Evolutionary conservation across 441 rosid species (phyloP).

Genomic region (Croton laevigatus): DNA sequence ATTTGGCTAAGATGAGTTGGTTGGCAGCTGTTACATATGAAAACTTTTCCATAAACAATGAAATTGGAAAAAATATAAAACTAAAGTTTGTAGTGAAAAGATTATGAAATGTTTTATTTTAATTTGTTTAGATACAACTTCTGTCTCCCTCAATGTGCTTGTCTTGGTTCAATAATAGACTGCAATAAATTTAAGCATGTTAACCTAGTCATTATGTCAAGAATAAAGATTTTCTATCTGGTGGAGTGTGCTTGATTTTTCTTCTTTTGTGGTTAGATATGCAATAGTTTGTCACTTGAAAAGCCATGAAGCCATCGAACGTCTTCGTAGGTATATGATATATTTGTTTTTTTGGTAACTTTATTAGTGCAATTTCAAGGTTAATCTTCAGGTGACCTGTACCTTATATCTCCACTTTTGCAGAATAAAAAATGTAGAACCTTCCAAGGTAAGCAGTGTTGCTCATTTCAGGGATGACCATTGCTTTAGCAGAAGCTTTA

Average conservation of each 20-base stretch:
- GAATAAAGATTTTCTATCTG: background rate
- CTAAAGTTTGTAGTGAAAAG: background rate
- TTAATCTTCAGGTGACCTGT: constrained; percentile 19
- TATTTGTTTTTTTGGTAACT: background rate
- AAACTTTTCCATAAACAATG: background rate
- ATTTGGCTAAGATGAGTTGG: background rate
- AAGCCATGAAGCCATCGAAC: constrained; percentile 76
- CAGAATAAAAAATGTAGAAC: constrained; percentile 82
- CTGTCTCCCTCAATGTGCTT: background rate
- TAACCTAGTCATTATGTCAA: background rate
- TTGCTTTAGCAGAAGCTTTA: constrained; percentile 12
- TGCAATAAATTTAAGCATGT: background rate
- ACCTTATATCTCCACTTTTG: constrained; percentile 27
- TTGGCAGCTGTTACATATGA: constrained; percentile 1
- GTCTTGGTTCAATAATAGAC: background rate
- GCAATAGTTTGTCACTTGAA: constrained; percentile 76
- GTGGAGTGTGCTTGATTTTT: background rate
- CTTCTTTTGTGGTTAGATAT: constrained; percentile 44
- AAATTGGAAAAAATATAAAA: too few relatives aligned
- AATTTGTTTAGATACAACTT: background rate
- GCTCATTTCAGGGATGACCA: constrained; percentile 3
- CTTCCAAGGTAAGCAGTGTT: constrained; percentile 63
- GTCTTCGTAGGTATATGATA: constrained; percentile 72
- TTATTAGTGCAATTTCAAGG: background rate
- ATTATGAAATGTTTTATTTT: background rate